Evolutionary conservation across 2,329 filamentous ascomycete genomes (phyloP).

Genomic region (Verticillium nonalfalfae): DNA sequence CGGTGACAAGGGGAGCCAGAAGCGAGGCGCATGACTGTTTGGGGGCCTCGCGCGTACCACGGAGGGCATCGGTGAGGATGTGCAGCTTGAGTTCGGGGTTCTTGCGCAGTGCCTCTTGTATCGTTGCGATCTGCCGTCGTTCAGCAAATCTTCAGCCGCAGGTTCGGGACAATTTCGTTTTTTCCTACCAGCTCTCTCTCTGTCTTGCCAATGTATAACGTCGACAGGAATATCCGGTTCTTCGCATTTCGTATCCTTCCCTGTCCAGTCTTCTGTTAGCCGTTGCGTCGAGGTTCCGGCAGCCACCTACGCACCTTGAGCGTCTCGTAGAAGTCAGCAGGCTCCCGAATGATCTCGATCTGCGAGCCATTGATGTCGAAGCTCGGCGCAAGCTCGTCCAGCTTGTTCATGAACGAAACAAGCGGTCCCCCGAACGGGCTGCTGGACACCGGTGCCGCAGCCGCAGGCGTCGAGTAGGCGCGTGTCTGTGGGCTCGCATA

Average conservation of each 20-base stretch:
- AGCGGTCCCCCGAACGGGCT: conserved; percentile 31
- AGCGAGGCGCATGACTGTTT: conserved; percentile 82
- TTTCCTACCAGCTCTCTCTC: conserved; percentile 70
- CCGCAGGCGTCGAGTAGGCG: conserved; percentile 9
- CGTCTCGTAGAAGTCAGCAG: conserved; percentile 84
- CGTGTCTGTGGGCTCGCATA: conserved; percentile 9
- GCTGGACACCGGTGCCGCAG: conserved; percentile 7
- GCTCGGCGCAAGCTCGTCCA: conserved; percentile 85
- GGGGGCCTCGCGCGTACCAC: conserved; percentile 87
- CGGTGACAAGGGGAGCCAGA: conserved; percentile 72
- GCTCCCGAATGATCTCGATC: conserved; percentile 72
- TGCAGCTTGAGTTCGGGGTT: conserved; percentile 77
- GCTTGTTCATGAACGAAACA: conserved; percentile 57
- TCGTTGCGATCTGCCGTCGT: conserved; percentile 59
- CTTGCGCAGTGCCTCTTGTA: conserved; percentile 65
- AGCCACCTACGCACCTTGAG: conserved; percentile 60
- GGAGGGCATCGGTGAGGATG: conserved; percentile 83
- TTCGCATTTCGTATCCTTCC: conserved; percentile 76
- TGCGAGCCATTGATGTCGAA: conserved; percentile 80
- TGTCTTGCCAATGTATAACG: conserved; percentile 90
- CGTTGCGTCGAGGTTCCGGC: not conserved
- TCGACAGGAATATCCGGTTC: conserved; percentile 83
- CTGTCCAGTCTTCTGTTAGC: conserved; percentile 29
- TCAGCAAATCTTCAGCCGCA: not conserved
- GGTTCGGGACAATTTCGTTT: not conserved